These are phyloP conservation scores for Rhododendron ovatum DNA, from an alignment of 148 eudicot species.

Conservation along the genomic window DNA sequence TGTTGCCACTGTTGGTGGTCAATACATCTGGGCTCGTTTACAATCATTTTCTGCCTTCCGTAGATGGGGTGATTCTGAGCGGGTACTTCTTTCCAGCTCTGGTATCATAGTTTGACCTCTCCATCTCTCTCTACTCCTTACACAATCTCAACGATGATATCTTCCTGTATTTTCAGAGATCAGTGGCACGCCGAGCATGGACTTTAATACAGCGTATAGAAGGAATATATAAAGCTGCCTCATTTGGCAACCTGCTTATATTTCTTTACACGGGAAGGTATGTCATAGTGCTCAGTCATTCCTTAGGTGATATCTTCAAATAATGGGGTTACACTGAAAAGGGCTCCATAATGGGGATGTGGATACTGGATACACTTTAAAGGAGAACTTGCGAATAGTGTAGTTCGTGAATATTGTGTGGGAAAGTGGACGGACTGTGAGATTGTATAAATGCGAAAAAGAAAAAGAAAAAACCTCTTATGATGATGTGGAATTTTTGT, in stretches of 20 bases:
- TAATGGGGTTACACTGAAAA: neutral
- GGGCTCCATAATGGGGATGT: neutral
- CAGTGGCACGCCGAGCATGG: constrained; percentile 81
- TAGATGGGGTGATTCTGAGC: constrained; percentile 96
- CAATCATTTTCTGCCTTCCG: constrained; percentile 96
- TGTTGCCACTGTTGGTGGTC: constrained; percentile 89
- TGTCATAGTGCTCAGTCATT: constrained; percentile 11
- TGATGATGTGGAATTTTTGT: neutral
- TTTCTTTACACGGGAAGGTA: constrained; percentile 93
- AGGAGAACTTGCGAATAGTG: neutral
- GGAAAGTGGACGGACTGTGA: neutral
- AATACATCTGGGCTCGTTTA: constrained; percentile 82
- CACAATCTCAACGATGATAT: neutral
- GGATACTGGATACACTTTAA: neutral
- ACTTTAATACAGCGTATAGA: constrained; percentile 75
- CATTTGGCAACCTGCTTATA: constrained; percentile 79
- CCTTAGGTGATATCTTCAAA: neutral
- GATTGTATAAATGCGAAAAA: neutral
- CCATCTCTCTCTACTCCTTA: neutral
- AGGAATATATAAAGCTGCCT: constrained; percentile 89
- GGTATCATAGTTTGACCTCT: neutral
- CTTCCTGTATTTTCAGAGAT: constrained; percentile 44
- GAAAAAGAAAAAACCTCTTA: neutral
- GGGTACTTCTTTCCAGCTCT: constrained; percentile 32
- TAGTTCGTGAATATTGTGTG: neutral